A percentile compares a stretch with the other conserved stretches of the same genome.
phyloP scores from a whole-genome alignment of 2,329 filamentous ascomycete genomes.

The Geosmithia putterillii region DNA sequence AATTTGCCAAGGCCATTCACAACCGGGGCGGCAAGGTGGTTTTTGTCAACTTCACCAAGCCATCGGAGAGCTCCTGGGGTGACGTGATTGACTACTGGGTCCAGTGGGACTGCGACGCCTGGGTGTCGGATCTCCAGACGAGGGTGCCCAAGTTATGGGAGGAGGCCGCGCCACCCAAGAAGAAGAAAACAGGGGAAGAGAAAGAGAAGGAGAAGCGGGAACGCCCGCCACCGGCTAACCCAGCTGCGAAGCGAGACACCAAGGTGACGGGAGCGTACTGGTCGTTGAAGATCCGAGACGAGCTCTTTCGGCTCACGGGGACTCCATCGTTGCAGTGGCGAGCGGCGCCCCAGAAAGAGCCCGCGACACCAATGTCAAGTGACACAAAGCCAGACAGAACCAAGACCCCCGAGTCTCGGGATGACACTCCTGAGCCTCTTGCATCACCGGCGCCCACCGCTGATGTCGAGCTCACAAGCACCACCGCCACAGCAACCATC shows the following conservation, averaged over 20 bases:
- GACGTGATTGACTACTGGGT: constrained; percentile 65
- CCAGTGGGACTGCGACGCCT: constrained; percentile 63
- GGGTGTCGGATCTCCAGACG: constrained; percentile 51
- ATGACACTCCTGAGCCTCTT: background rate
- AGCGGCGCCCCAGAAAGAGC: background rate
- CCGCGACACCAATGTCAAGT: background rate
- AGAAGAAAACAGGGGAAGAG: constrained; percentile 18
- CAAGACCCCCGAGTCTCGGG: background rate
- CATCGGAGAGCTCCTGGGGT: constrained; percentile 59
- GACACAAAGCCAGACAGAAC: background rate
- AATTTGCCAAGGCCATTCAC: constrained; percentile 62
- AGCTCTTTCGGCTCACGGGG: constrained; percentile 23
- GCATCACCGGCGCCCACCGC: no score
- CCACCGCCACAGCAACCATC: background rate
- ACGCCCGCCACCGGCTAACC: constrained; percentile 21
- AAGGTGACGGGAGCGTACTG: constrained; percentile 32
- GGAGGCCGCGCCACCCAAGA: constrained; percentile 33
- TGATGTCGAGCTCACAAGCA: background rate
- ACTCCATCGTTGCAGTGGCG: constrained; percentile 1
- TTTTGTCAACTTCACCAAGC: constrained; percentile 63
- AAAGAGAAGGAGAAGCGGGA: constrained; percentile 10
- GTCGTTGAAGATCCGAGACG: constrained; percentile 25
- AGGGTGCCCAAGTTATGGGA: constrained; percentile 47
- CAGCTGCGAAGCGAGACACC: constrained; percentile 31
- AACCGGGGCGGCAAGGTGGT: constrained; percentile 55